phyloP scores from a whole-genome alignment of 108 stramenopile genomes.

The Fistulifera solaris region DNA sequence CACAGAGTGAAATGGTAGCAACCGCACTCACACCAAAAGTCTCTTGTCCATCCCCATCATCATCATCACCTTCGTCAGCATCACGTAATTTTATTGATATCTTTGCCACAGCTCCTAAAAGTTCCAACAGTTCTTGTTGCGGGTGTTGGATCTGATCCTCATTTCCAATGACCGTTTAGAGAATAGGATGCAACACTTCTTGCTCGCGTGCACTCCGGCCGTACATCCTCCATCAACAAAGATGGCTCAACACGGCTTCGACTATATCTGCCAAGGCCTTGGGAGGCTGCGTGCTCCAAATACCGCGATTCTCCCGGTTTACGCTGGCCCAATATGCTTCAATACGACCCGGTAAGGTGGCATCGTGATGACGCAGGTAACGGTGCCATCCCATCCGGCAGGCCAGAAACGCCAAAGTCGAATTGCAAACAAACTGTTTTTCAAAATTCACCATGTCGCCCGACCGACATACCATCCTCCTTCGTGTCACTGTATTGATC shows the following conservation, averaged over 20 bases:
- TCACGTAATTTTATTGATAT: too few species aligned
- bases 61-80: too few species aligned
- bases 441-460: constrained; percentile 33
- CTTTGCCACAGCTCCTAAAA: too few species aligned
- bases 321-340: constrained; percentile 33
- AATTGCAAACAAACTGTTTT: constrained; percentile 46
- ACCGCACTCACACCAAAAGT: too few species aligned
- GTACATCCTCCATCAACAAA: constrained; percentile 35
- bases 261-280: constrained; percentile 51
- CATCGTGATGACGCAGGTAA: constrained; percentile 45
- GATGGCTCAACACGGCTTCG: constrained; percentile 47
- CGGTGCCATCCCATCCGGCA: constrained; percentile 24
- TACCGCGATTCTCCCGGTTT: constrained; percentile 21
- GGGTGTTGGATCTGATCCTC: too few species aligned
- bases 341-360: constrained; percentile 32
- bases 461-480: too few species aligned
- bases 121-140: too few species aligned
- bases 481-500: constrained; percentile 12
- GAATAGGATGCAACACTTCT: too few species aligned
- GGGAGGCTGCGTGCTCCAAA: constrained; percentile 57
- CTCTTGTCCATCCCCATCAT: too few species aligned
- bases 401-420: constrained; percentile 39
- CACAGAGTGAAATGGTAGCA: too few species aligned
- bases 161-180: too few species aligned
- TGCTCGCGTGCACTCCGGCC: constrained; percentile 9